Evolutionary conservation across 768 basidiomycete species (phyloP), one percentile per base, ranked within the genome.

Genomic region (Hypsizygus marmoreus): DNA sequence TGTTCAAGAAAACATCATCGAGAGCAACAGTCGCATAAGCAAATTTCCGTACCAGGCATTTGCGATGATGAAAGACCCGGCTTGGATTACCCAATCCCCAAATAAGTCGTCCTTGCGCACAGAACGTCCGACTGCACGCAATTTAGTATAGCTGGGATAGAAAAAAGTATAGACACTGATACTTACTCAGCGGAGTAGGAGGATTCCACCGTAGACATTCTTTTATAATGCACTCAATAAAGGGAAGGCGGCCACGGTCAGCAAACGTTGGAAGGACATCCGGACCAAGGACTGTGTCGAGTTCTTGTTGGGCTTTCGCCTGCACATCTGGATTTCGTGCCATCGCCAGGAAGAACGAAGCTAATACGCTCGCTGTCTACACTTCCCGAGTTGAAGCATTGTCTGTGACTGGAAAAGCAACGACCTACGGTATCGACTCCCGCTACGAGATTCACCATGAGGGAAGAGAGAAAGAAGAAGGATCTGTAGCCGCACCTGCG

Each of bases 291-390:
- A 56, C 51, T 11, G 25, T 24, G 39, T 58, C 56, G 17, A 58
- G 17, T 22, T 53, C 47, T 16, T 17, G 35, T 12, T 49, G 51
- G 5, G 48, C 51, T 12, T 43, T 42, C 40, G 8, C 16, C 33
- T 64, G 61, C 4, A 56, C 50, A n/a, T 63, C 60, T 16, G 58
- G 60, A 30, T 60, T 42, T 13, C 56, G 51, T 34, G 59, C 17
- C 51, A 53, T 53, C 34, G 43, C 48, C 4, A 38, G 41, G 25
- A 52, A 36, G 30, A 53, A 53, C 1, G 37, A 10, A 11, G 20
- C 8, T 14, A 46, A 24, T 13, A 42, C n/a, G 29, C 26, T 20
- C 4, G 26, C 40, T 14, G 40, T 23, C 40, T 42, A 42, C 29
- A n/a, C 10, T 9, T 31, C n/a, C n/a, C 29, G 29, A 10, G 40